Evolutionary conservation across 176 grass and related monocot genomes (phyloP).

Genomic region (Bolboschoenus planiculmis): DNA sequence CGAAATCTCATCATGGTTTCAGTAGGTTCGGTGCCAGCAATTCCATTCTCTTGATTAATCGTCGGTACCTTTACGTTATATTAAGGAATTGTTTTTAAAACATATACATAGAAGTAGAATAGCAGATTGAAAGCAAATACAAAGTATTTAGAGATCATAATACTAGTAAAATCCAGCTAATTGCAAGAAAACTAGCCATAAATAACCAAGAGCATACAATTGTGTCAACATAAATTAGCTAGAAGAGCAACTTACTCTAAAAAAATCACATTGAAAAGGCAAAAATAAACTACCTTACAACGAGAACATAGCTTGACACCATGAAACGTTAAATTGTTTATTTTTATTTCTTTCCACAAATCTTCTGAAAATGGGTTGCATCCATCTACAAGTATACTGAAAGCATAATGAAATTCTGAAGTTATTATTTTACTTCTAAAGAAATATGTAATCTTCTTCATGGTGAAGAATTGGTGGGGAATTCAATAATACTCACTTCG

Average conservation of each 20-base stretch:
- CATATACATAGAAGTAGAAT: neutral
- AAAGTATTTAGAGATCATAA: neutral
- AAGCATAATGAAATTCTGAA: slow-evolving; percentile 18
- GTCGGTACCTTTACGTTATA: slow-evolving; percentile 54
- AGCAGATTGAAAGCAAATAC: slow-evolving; percentile 2
- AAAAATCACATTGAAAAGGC: neutral
- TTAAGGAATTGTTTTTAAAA: neutral
- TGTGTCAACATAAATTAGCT: neutral
- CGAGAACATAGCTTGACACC: slow-evolving; percentile 77
- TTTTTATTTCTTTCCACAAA: slow-evolving; percentile 76
- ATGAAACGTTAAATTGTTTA: slow-evolving; percentile 60
- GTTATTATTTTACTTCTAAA: neutral
- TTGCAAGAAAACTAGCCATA: neutral
- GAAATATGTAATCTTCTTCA: neutral
- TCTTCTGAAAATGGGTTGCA: slow-evolving; percentile 81
- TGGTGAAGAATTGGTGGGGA: neutral
- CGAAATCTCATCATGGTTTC: slow-evolving; percentile 67
- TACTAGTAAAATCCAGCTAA: neutral
- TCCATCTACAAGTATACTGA: slow-evolving; percentile 81
- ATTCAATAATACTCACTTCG: slow-evolving; percentile 51
- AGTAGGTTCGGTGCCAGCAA: slow-evolving; percentile 55
- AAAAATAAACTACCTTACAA: slow-evolving; percentile 66
- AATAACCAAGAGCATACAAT: neutral
- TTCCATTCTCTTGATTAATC: slow-evolving; percentile 62
- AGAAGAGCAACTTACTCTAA: neutral